phyloP scores from a whole-genome alignment of 306 rosid genomes.

The Cicer chorassanicum region DNA sequence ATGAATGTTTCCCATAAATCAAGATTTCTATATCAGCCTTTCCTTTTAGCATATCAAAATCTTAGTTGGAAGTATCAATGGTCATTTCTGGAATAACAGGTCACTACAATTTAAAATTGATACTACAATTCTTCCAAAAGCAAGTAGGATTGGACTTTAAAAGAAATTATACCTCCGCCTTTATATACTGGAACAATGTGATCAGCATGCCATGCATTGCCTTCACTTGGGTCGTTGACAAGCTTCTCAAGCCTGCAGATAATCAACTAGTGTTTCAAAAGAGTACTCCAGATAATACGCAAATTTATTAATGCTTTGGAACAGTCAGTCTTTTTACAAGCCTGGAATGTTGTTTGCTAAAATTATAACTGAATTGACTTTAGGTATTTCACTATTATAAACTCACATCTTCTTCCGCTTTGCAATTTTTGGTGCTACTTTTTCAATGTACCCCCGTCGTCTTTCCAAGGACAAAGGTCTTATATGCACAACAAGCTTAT shows the following conservation, averaged over 20 bases:
- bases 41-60: slow-evolving; percentile 10
- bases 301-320: slow-evolving; percentile 15
- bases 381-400: slow-evolving; percentile 37
- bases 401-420: slow-evolving; percentile 73
- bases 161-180: slow-evolving; percentile 83
- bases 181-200: slow-evolving; percentile 89
- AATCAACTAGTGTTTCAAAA: slow-evolving; percentile 33
- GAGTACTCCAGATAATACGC: slow-evolving; percentile 36
- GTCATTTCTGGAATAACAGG: slow-evolving; percentile 20
- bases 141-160: slow-evolving; percentile 6
- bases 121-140: slow-evolving; percentile 14
- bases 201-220: slow-evolving; percentile 97
- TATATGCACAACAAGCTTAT: slow-evolving; percentile 76
- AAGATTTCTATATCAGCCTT: background rate
- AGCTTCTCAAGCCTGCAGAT: slow-evolving; percentile 78
- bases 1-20: background rate
- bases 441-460: slow-evolving; percentile 72
- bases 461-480: slow-evolving; percentile 70
- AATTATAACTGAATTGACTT: background rate
- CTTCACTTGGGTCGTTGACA: slow-evolving; percentile 83
- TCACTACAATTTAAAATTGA: slow-evolving; percentile 9
- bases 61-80: slow-evolving; percentile 6
- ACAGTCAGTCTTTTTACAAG: slow-evolving; percentile 25
- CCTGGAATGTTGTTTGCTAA: slow-evolving; percentile 26
- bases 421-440: slow-evolving; percentile 79